Conservation (phyloP, 208 protist species). For the Leishmania tarentolae region DNA sequence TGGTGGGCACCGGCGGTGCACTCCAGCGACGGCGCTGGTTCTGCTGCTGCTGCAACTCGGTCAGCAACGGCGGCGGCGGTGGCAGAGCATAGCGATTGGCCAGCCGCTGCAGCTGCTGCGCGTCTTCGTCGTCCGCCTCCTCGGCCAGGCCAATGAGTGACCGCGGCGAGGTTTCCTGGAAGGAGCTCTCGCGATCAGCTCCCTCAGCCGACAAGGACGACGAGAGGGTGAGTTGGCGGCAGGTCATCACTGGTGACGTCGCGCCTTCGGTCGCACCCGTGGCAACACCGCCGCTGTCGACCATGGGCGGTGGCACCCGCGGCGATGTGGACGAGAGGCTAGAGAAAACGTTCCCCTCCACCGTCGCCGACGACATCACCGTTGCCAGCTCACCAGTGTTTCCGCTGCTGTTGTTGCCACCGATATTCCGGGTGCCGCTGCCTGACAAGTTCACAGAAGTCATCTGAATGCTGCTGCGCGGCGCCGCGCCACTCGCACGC, state of each 20-base stretch:
- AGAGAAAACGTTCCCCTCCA: not conserved
- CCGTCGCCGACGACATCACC: not conserved
- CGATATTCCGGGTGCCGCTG: not conserved
- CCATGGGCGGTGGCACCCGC: not conserved
- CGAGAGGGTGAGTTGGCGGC: conserved; percentile 17
- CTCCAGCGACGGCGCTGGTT: conserved; percentile 21
- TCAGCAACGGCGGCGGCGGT: conserved; percentile 15
- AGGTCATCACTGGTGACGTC: not conserved
- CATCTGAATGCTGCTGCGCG: not conserved
- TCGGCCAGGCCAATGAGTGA: not conserved
- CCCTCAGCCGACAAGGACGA: conserved; percentile 18
- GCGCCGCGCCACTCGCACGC: not conserved
- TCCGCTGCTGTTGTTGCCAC: not conserved
- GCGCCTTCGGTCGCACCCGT: not conserved
- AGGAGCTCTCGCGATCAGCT: not conserved
- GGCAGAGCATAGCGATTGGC: conserved; percentile 1
- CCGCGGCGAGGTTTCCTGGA: not conserved
- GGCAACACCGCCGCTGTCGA: not conserved
- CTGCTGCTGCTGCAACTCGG: conserved; percentile 16
- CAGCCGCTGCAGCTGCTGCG: not conserved
- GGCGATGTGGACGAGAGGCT: conserved; percentile 1
- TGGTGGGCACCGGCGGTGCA: conserved; percentile 28
- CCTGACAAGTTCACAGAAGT: not conserved
- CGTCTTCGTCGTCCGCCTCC: not conserved
- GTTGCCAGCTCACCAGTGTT: not conserved